phyloP scores from a whole-genome alignment of 2,329 filamentous ascomycete species.

The Parastagonospora nodorum region DNA sequence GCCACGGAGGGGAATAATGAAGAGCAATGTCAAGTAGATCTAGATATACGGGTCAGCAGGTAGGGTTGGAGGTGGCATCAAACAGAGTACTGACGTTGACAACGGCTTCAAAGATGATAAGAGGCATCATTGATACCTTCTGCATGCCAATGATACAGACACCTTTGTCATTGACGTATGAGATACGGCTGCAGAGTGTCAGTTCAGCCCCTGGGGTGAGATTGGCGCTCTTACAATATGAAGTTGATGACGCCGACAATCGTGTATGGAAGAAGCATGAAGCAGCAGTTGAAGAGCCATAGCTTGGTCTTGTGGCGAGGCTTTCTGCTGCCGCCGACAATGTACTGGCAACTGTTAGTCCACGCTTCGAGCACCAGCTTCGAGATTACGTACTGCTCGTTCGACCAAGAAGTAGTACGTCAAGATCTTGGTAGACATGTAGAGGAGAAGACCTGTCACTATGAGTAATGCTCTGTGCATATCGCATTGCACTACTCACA shows the following conservation, averaged over 20 bases:
- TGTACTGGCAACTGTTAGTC: slow-evolving; percentile 50
- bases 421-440: slow-evolving; percentile 68
- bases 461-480: not conserved
- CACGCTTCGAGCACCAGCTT: not conserved
- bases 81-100: slow-evolving; percentile 54
- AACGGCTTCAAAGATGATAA: slow-evolving; percentile 65
- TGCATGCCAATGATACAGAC: slow-evolving; percentile 68
- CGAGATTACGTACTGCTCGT: slow-evolving; percentile 56
- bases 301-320: slow-evolving; percentile 61
- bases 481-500: slow-evolving; percentile 44
- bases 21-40: slow-evolving; percentile 66
- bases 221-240: slow-evolving; percentile 56
- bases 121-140: slow-evolving; percentile 62
- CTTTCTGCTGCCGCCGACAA: slow-evolving; percentile 61
- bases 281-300: slow-evolving; percentile 66
- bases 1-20: slow-evolving; percentile 62
- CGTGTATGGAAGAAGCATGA: slow-evolving; percentile 53
- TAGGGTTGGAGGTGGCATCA: not conserved
- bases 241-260: slow-evolving; percentile 64
- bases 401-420: slow-evolving; percentile 71
- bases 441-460: slow-evolving; percentile 57
- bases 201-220: not conserved
- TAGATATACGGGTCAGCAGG: slow-evolving; percentile 15
- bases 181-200: slow-evolving; percentile 56
- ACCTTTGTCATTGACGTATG: slow-evolving; percentile 57